Base-by-base conservation (phyloP, 202 grass and related monocot species). In the Schoenoplectus tabernaemontani region DNA sequence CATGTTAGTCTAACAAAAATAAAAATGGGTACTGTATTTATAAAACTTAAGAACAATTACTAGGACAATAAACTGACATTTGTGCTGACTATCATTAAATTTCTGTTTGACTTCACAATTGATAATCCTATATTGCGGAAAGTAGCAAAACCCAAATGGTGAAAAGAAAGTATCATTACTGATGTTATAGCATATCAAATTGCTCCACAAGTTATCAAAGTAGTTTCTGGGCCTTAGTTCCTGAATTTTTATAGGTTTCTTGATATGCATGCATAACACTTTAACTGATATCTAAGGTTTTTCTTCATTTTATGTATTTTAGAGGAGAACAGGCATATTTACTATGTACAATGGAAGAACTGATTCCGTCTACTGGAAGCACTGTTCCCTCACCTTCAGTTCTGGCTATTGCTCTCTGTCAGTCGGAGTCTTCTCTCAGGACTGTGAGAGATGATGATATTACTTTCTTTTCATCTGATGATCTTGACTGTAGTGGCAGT, bases 281-380 rank as follows among this genome's bases (percentile, higher is more conserved):
- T 38, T 62, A 38, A 80, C 50, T 15, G 51, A 65, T 64, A 46
- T 64, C 9, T 50, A 48, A 61, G 22, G 11, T 78, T 80, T 33
- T 46, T 1, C 26, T 42, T 48, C 23, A 9, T 84, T 79, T 30
- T 88, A 33, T 53, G 48, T 36, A 30, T 81, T 88, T 69, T 84
- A 98, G 95, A 84, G 91, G 81, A 86, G 95, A 98, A 83, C 95
- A 98, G 74, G 78, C 93, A 78, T 87, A 92, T 83, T 36, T 83
- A 81, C 77, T 98, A 50, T 90, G 89, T 70, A 87, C 87, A 81
- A 83, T 97, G 77, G 89, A 97, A 86, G 95, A 94, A 80, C 83
- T 98, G 68, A 92, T 98, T 91, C 95, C 95, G 41, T 90, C 91
- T 76, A 88, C 94, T 90, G 95, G 95, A 54, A 98, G 87, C 47